A percentile compares a stretch with the other conserved stretches of the same genome.
Conservation (phyloP, 768 basidiomycete species). For the Mycena pura region DNA sequence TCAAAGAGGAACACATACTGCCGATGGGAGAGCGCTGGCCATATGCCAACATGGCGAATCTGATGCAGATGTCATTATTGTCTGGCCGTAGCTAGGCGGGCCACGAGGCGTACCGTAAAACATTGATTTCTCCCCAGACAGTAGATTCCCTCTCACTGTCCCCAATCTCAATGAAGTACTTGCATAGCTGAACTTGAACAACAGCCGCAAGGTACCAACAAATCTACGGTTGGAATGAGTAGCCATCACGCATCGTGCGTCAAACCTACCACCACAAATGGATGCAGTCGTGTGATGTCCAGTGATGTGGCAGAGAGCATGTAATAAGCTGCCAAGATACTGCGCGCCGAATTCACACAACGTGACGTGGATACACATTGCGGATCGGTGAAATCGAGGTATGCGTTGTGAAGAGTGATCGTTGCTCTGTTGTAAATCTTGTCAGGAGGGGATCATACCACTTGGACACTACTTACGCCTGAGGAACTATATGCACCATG, state of each 20-base stretch:
- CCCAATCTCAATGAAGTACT: constrained; percentile 83
- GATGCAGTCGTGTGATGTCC: constrained; percentile 81
- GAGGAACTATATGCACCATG: constrained; percentile 85
- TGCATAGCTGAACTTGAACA: constrained; percentile 86
- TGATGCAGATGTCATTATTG: constrained; percentile 38
- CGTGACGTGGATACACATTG: constrained; percentile 70
- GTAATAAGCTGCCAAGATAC: constrained; percentile 78
- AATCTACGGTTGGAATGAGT: constrained; percentile 54
- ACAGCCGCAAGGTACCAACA: constrained; percentile 93
- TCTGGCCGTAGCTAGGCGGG: not conserved
- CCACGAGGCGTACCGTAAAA: constrained; percentile 61
- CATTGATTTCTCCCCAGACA: constrained; percentile 89
- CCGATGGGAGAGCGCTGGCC: constrained; percentile 83
- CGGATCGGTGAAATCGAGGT: constrained; percentile 76
- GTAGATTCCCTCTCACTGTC: constrained; percentile 76
- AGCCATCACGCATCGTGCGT: constrained; percentile 1
- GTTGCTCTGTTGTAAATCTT: constrained; percentile 62
- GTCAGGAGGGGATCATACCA: constrained; percentile 21
- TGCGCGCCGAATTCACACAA: constrained; percentile 77
- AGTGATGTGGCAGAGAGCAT: constrained; percentile 82
- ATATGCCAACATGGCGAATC: constrained; percentile 85
- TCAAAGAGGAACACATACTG: constrained; percentile 53
- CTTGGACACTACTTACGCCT: constrained; percentile 67
- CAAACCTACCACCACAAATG: constrained; percentile 74
- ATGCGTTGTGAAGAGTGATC: constrained; percentile 87